A percentile compares a stretch with the other conserved stretches of the same genome.
Evolutionary conservation across 1,139 yeast genomes (phyloP).

Genomic region (Zygoascus meyerae): DNA sequence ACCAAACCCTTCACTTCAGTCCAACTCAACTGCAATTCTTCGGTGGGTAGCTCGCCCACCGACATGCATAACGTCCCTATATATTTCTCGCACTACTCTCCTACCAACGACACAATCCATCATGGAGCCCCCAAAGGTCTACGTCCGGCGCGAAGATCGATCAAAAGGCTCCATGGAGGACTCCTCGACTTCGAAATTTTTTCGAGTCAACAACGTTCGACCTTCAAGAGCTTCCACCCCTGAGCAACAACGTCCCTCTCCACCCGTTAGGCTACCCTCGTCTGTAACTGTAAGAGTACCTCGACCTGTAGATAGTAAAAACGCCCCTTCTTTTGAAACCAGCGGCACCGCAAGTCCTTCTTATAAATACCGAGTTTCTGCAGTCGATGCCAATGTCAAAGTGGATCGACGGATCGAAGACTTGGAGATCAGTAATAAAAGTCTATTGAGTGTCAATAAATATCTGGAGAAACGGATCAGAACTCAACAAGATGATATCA

Average conservation of each 20-base stretch:
- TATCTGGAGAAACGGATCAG: constrained; percentile 25
- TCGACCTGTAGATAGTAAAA: background rate
- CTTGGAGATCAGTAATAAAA: constrained; percentile 28
- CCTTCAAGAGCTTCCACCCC: background rate
- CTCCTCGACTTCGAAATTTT: constrained; percentile 1
- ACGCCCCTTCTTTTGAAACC: background rate
- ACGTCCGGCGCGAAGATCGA: constrained; percentile 4
- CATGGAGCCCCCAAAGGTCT: constrained; percentile 1
- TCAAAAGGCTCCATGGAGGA: background rate
- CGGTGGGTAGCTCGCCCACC: too few relatives aligned
- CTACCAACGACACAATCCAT: background rate
- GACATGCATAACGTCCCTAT: too few relatives aligned
- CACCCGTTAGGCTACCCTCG: background rate
- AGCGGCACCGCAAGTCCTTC: background rate
- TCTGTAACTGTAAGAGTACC: background rate
- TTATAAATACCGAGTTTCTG: background rate
- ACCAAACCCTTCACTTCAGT: too few relatives aligned
- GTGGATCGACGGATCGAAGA: constrained; percentile 28
- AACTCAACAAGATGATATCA: constrained; percentile 19
- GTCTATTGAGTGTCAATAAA: constrained; percentile 27
- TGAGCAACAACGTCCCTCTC: background rate
- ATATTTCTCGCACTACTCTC: too few relatives aligned
- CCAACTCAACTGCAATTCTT: too few relatives aligned
- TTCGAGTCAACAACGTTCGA: constrained; percentile 7
- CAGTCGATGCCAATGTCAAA: constrained; percentile 15